Percentiles rank a stretch among this genome's conserved stretches.
phyloP scores from a whole-genome alignment of 108 stramenopile species.

The Fragilariopsis cylindrus region DNA sequence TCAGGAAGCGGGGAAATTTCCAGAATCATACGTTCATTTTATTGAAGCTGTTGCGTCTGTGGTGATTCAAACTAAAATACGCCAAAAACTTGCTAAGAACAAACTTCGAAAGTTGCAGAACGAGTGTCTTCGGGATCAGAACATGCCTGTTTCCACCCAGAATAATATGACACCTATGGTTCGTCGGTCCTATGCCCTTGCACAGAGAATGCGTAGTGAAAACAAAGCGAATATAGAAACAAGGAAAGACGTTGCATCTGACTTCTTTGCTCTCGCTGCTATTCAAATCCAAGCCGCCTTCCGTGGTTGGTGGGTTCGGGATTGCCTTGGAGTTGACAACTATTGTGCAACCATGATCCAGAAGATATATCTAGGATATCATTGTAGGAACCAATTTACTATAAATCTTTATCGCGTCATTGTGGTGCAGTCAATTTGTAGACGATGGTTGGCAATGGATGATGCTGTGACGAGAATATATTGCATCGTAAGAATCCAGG shows the following conservation, averaged over 20 bases:
- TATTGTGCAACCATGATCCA: slow-evolving; percentile 77
- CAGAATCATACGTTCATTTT: slow-evolving; percentile 47
- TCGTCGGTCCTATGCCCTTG: slow-evolving; percentile 5
- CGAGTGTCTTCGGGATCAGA: background rate
- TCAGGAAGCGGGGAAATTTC: background rate
- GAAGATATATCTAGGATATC: slow-evolving; percentile 44
- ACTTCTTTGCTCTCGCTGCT: slow-evolving; percentile 60
- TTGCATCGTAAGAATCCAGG: slow-evolving; percentile 58
- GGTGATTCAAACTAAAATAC: slow-evolving; percentile 75
- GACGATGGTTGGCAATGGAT: slow-evolving; percentile 50
- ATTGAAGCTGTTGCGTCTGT: slow-evolving; percentile 77
- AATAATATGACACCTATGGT: background rate
- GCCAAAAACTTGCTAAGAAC: slow-evolving; percentile 61
- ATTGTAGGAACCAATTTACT: slow-evolving; percentile 36
- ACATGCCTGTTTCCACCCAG: background rate
- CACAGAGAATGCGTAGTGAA: background rate
- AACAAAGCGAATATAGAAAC: slow-evolving; percentile 5
- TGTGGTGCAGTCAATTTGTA: slow-evolving; percentile 48
- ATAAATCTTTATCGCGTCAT: slow-evolving; percentile 55
- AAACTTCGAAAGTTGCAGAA: slow-evolving; percentile 24
- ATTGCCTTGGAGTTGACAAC: slow-evolving; percentile 64
- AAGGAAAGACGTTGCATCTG: slow-evolving; percentile 1
- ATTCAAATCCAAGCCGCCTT: slow-evolving; percentile 71
- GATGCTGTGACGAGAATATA: slow-evolving; percentile 43
- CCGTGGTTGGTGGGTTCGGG: slow-evolving; percentile 85